phyloP scores from a whole-genome alignment of 2,329 filamentous ascomycete genomes.

The Aureobasidium melanogenum region DNA sequence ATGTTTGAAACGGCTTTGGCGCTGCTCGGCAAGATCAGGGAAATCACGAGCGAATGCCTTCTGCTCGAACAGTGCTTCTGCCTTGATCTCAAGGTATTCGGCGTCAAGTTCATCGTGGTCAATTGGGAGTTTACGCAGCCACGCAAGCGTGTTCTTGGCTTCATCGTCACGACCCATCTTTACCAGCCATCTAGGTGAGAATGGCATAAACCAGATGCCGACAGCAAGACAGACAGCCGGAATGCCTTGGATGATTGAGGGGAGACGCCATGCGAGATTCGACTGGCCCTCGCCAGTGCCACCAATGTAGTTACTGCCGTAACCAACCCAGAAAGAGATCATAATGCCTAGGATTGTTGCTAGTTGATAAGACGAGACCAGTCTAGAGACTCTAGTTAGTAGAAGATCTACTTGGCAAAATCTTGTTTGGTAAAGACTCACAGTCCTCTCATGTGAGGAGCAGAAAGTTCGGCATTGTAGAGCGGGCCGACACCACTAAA shows the following conservation, averaged over 20 bases:
- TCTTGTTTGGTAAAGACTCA: no score
- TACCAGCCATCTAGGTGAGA: conserved; percentile 66
- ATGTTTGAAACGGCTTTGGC: conserved; percentile 41
- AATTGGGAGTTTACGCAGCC: conserved; percentile 51
- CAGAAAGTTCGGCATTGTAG: conserved; percentile 40
- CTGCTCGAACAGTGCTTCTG: conserved; percentile 70
- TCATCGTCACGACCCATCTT: conserved; percentile 62
- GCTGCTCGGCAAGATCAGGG: conserved; percentile 51
- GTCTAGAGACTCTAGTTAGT: conserved; percentile 7
- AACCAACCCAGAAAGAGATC: conserved; percentile 40
- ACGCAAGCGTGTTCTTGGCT: conserved; percentile 53
- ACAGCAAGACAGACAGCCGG: conserved; percentile 57
- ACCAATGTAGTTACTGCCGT: conserved; percentile 34
- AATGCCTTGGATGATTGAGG: conserved; percentile 60
- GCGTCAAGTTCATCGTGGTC: conserved; percentile 62
- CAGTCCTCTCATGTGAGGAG: conserved; percentile 58
- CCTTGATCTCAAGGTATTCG: conserved; percentile 77
- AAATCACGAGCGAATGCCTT: conserved; percentile 49
- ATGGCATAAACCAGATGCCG: conserved; percentile 74
- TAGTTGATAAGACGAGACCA: conserved; percentile 58
- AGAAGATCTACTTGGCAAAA: no score
- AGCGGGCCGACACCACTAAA: conserved; percentile 45
- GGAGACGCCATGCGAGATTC: conserved; percentile 57
- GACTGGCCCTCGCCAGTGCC: conserved; percentile 48
- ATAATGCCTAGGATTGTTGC: conserved; percentile 49